Conservation (phyloP, 2,329 filamentous ascomycete species). For the Erysiphe pulchra region DNA sequence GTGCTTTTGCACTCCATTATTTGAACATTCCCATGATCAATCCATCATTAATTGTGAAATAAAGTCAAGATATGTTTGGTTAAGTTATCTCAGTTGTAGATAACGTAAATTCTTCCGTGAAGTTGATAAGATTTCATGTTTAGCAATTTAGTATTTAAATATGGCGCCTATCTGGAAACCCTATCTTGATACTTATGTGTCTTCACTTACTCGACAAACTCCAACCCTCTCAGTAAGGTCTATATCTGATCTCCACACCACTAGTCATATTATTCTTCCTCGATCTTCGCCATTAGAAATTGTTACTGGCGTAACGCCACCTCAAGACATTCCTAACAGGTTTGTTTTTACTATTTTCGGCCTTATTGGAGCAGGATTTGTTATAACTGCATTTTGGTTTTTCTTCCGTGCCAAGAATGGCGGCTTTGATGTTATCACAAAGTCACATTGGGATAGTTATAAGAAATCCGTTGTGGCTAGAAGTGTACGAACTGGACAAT, state of each 20-base stretch:
- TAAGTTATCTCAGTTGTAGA: too few relatives aligned
- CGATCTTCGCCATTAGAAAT: slow-evolving; percentile 14
- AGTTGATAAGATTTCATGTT: too few relatives aligned
- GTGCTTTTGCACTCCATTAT: too few relatives aligned
- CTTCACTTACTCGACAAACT: not conserved
- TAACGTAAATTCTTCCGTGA: too few relatives aligned
- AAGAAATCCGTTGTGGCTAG: slow-evolving; percentile 79
- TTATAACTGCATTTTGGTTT: slow-evolving; percentile 61
- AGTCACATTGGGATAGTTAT: slow-evolving; percentile 94
- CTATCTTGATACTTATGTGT: not conserved
- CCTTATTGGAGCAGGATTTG: slow-evolving; percentile 11
- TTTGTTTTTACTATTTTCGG: slow-evolving; percentile 52
- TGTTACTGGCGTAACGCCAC: slow-evolving; percentile 23
- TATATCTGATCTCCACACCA: not conserved
- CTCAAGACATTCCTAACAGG: slow-evolving; percentile 26
- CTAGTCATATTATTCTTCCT: slow-evolving; percentile 2
- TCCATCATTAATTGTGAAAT: too few relatives aligned
- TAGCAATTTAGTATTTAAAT: not conserved
- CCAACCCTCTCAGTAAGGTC: too few relatives aligned
- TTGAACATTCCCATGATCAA: too few relatives aligned
- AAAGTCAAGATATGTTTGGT: too few relatives aligned
- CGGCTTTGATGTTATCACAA: slow-evolving; percentile 53
- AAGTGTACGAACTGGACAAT: slow-evolving; percentile 69
- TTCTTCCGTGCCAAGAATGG: slow-evolving; percentile 97
- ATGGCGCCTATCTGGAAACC: not conserved